Percentiles rank a stretch among this genome's conserved stretches.
Conservation (phyloP, 2,329 filamentous ascomycete genomes). For the Monilinia fructicola region DNA sequence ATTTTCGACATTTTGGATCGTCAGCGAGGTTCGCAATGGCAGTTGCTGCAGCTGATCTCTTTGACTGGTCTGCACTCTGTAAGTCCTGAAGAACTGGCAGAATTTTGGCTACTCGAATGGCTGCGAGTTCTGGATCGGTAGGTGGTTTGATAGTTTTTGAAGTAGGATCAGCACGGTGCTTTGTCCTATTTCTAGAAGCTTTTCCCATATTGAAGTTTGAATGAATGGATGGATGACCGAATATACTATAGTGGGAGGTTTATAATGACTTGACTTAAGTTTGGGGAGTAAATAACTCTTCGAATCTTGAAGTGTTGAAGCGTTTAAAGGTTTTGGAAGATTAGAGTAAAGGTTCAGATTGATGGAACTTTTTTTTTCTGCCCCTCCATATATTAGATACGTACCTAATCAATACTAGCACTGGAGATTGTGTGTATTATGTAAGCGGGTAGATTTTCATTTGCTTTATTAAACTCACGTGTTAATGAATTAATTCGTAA, state of each 20-base stretch:
- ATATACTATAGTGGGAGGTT: background rate
- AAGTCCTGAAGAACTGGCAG: slow-evolving; percentile 62
- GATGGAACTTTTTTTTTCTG: slow-evolving; percentile 15
- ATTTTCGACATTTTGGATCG: slow-evolving; percentile 60
- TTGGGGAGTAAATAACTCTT: background rate
- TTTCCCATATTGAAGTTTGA: slow-evolving; percentile 53
- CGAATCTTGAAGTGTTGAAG: no score
- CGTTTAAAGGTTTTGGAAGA: background rate
- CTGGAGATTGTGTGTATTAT: background rate
- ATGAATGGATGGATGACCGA: no score
- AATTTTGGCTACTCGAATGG: slow-evolving; percentile 62
- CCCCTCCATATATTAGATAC: slow-evolving; percentile 5
- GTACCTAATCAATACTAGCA: no score
- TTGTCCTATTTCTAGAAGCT: slow-evolving; percentile 54
- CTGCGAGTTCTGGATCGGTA: slow-evolving; percentile 61
- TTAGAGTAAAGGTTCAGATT: no score
- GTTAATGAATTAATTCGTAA: no score
- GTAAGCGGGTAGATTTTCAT: background rate
- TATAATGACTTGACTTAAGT: background rate
- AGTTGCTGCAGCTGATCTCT: slow-evolving; percentile 57
- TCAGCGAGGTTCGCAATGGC: slow-evolving; percentile 63
- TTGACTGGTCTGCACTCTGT: slow-evolving; percentile 57
- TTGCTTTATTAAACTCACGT: no score
- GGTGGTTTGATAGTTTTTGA: slow-evolving; percentile 60
- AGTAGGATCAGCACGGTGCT: slow-evolving; percentile 55